A percentile compares a stretch with the other conserved stretches of the same genome.
phyloP scores from a whole-genome alignment of 2,329 filamentous ascomycete genomes.

The Amphichorda felina region DNA sequence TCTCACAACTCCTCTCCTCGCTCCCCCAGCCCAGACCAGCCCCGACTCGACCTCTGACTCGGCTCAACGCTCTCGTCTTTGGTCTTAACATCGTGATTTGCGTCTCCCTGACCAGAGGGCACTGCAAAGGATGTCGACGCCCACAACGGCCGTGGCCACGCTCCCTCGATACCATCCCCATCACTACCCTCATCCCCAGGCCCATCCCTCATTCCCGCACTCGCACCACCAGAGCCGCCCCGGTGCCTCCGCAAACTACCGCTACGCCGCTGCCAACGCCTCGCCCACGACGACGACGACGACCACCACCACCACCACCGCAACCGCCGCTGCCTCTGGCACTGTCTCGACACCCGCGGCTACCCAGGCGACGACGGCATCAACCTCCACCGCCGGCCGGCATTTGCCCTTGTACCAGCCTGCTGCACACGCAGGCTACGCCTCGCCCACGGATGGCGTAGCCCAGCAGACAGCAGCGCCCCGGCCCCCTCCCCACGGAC shows the following conservation, averaged over 20 bases:
- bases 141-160: slow-evolving; percentile 64
- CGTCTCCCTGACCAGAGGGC: not conserved
- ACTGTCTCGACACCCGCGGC: slow-evolving; percentile 9
- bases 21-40: not conserved
- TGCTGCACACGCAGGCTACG: slow-evolving; percentile 14
- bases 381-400: slow-evolving; percentile 9
- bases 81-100: not conserved
- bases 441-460: slow-evolving; percentile 19
- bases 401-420: slow-evolving; percentile 14
- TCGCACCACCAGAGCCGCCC: slow-evolving; percentile 21
- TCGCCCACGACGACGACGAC: slow-evolving; percentile 9
- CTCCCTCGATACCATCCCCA: slow-evolving; percentile 56
- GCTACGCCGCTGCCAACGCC: slow-evolving; percentile 11
- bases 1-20: too few relatives aligned
- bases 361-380: too few relatives aligned
- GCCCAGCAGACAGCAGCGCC: slow-evolving; percentile 15
- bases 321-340: slow-evolving; percentile 1
- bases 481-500: slow-evolving; percentile 17
- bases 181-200: slow-evolving; percentile 52
- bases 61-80: not conserved
- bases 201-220: slow-evolving; percentile 53
- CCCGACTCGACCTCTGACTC: too few relatives aligned
- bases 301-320: slow-evolving; percentile 1
- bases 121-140: slow-evolving; percentile 64
- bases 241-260: slow-evolving; percentile 16